Evolutionary conservation across 768 basidiomycete species (phyloP), one percentile per base, ranked within the genome.

Genomic region (Chalciporus sphaerocephalus): DNA sequence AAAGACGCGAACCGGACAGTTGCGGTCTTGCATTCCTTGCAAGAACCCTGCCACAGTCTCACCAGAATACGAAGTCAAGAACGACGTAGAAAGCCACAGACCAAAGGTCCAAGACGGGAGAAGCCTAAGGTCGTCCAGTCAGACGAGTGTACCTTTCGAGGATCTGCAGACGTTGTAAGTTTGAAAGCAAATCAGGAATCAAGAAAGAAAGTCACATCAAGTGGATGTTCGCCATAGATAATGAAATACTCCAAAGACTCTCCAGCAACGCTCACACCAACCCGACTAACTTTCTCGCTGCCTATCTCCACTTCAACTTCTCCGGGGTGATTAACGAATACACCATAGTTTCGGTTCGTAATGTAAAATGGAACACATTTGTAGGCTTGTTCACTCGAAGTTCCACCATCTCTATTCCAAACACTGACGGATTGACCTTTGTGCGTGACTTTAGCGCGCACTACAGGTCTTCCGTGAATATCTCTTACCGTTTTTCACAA

Each of bases 391-490:
- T 82, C 80, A 49, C 75, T 79, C 8, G 81, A 82, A 1, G 84
- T 88, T 24, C 86, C 85, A 18, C 85, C 85, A 54, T 87, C 85
- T 60, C 79, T 76, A 53, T 87, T 85, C 86, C 85, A 87, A 4
- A 85, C 66, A 49, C 73, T 78, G 36, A 86, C 67, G 5, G 73
- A 55, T 58, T 81, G 82, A 23, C 79, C 78, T 79, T 47, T 38
- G 48, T 25, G 15, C 27, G 9, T 34, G 23, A 44, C 1, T 49
- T 46, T 11, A 54, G 35, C 25, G 27, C 35, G 40, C 11, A n/a
- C 15, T 64, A 42, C 50, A 56, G 42, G 44, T 47, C 11, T 25
- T 25, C 58, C 54, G 17, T 54, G 46, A 53, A 53, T 34, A 54
- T 42, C n/a, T 55, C 74, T 47, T 64, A 76, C 85, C 85, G 52